phyloP scores from a whole-genome alignment of 129 eudicot species.

The Flaveria robusta region DNA sequence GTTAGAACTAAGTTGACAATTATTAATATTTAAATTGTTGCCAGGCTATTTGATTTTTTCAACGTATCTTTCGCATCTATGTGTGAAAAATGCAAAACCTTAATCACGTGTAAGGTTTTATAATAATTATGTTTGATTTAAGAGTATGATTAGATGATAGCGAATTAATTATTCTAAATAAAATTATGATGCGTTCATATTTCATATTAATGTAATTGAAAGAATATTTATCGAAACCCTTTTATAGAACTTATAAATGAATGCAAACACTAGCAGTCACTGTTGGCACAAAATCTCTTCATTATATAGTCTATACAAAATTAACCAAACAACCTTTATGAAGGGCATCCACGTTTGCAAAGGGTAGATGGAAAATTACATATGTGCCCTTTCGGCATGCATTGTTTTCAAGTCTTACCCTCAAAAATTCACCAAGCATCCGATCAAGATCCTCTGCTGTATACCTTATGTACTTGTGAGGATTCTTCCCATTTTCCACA shows the following conservation, averaged over 20 bases:
- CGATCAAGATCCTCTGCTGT: constrained; percentile 87
- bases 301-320: neutral
- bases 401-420: constrained; percentile 63
- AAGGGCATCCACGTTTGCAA: neutral
- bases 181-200: too few relatives aligned
- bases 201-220: too few relatives aligned
- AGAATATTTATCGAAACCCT: neutral
- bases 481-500: constrained; percentile 92
- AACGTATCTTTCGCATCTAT: too few relatives aligned
- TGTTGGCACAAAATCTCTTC: neutral
- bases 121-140: too few relatives aligned
- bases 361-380: constrained; percentile 8
- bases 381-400: constrained; percentile 27
- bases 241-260: neutral
- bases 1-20: too few relatives aligned
- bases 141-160: too few relatives aligned
- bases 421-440: constrained; percentile 98
- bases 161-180: too few relatives aligned
- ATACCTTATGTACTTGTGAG: constrained; percentile 88
- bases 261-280: neutral
- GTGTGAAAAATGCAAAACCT: too few relatives aligned
- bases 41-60: too few relatives aligned
- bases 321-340: neutral
- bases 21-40: too few relatives aligned
- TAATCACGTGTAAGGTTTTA: too few relatives aligned